Conservation (phyloP, 371 early-diverging fungal genomes). For the Zancudomyces culisetae region DNA sequence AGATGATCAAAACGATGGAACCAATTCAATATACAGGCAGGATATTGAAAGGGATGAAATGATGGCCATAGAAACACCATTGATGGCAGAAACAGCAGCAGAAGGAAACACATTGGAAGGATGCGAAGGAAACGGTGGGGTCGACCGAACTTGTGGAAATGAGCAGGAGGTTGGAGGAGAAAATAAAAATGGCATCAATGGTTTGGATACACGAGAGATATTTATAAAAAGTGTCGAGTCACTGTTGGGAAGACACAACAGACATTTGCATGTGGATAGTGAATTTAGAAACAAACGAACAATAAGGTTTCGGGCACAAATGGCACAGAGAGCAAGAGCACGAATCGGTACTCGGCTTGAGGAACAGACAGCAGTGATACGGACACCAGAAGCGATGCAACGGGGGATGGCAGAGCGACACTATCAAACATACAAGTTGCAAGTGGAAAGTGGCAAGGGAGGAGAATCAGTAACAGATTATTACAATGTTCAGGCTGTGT, state of each 20-base stretch:
- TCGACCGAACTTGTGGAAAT: neutral
- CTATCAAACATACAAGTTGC: constrained; percentile 3
- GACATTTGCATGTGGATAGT: constrained; percentile 1
- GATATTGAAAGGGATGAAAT: neutral
- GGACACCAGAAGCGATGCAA: constrained; percentile 11
- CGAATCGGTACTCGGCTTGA: constrained; percentile 4
- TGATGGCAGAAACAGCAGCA: neutral
- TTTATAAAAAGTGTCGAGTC: constrained; percentile 8
- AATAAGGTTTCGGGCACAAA: constrained; percentile 4
- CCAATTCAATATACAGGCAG: too few relatives aligned
- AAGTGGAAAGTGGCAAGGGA: constrained; percentile 1
- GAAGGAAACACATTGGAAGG: constrained; percentile 1
- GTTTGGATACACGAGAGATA: neutral
- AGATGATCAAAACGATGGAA: neutral
- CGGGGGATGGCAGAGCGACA: constrained; percentile 8
- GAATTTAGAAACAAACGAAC: constrained; percentile 4
- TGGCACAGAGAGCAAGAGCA: constrained; percentile 5
- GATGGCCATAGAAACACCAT: neutral
- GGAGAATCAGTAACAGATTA: neutral
- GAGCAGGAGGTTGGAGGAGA: neutral
- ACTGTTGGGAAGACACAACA: constrained; percentile 6
- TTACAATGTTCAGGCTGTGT: constrained; percentile 6
- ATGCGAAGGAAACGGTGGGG: neutral
- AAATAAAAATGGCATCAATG: neutral
- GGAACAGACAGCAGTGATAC: constrained; percentile 6